Conservation (phyloP, 1,284 basidiomycete species). For the Takashimella tepidaria region DNA sequence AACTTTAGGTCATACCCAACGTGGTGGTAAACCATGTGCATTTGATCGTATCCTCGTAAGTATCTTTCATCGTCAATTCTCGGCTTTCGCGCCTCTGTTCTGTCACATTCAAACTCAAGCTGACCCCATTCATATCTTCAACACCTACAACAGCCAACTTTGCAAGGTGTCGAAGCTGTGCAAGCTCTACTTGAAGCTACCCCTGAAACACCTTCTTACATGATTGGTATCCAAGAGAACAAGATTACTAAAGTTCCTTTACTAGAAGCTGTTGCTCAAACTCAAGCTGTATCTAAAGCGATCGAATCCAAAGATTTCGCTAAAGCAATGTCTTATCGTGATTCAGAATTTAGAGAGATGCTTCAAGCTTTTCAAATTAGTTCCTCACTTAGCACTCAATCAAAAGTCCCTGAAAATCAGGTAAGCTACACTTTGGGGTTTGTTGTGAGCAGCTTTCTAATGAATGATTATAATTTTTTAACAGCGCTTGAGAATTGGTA, state of each 20-base stretch:
- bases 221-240: conserved; percentile 95
- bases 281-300: conserved; percentile 75
- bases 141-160: conserved; percentile 82
- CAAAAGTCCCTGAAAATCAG: conserved; percentile 60
- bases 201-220: conserved; percentile 88
- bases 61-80: not conserved
- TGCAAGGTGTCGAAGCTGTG: conserved; percentile 93
- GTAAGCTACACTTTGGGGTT: conserved; percentile 47
- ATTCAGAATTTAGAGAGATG: conserved; percentile 85
- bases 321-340: conserved; percentile 80
- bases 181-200: conserved; percentile 82
- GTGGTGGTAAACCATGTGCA: conserved; percentile 89
- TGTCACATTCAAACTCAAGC: conserved; percentile 2
- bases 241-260: conserved; percentile 88
- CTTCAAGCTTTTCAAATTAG: conserved; percentile 76
- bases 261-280: conserved; percentile 87
- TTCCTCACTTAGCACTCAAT: conserved; percentile 59
- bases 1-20: conserved; percentile 95
- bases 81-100: not conserved
- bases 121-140: too few species aligned
- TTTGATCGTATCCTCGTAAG: conserved; percentile 83
- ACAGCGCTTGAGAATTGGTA: conserved; percentile 76
- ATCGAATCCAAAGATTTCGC: conserved; percentile 80
- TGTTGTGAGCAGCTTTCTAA: conserved; percentile 2
- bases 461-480: conserved; percentile 5